Base-by-base conservation (phyloP, 2,329 filamentous ascomycete genomes). In the Colletotrichum liaoningense region DNA sequence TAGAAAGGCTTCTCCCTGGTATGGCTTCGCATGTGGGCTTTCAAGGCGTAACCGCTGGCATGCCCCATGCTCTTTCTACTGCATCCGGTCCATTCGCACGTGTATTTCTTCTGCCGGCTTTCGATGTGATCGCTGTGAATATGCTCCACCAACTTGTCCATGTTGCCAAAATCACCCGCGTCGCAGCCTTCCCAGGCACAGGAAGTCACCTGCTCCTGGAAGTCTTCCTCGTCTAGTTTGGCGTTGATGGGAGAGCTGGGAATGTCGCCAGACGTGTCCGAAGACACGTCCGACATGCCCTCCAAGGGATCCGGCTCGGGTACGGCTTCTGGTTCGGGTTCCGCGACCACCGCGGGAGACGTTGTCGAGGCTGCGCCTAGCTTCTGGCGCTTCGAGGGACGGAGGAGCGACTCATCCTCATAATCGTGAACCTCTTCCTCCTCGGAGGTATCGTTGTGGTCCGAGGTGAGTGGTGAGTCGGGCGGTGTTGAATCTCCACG, bases 1-100 rank as follows among this genome's bases (percentile, higher is more conserved):
- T 98, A 98, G 81, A 98, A 98, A 0, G 97, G 97, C 85, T 99
- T 99, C 87, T 99, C 97, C 80, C 97, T 91, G 1, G 97, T 99
- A 82, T 99, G 97, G 81, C 95, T 98, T 77, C 97, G 89, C 95
- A 99, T 98, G 80, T 99, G 97, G 11, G 97, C 97, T 82, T 97
- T 95, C 76, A 99, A 86, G 5, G 97, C 97, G 84, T 99, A 99
- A 2, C 95, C 97, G 79, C 95, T 98, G 1, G 96, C 96, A 84
- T 99, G 97, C 22, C 94, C 92, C 83, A 97, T 91, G 73, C 95
- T 95, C 85, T 98, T 98, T 74, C 95, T 87, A 66, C 88, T 89
- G 82, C 97, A 99, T 77, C 96, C 96, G 73, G 90, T 91, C 97
- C 97, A 99, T 84, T 98, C 96, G 84, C 97, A 99, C n/a, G 94